Evolutionary conservation across 768 basidiomycete species (phyloP).

Genomic region (Leccinum pellstonianum): DNA sequence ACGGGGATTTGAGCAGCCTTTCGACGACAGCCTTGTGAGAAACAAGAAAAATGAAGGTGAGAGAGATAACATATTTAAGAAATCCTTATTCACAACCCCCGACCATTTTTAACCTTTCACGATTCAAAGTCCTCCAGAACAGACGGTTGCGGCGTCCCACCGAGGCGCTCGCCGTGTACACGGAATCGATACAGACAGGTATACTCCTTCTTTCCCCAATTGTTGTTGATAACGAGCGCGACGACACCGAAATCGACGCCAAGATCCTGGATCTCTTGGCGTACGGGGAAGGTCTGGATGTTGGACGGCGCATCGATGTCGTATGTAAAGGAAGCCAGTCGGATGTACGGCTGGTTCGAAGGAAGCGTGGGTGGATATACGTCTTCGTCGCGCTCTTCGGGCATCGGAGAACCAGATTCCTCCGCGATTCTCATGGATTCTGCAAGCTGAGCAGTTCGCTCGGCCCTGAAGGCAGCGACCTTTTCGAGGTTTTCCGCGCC

Average conservation of each 20-base stretch:
- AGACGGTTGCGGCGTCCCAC: conserved; percentile 39
- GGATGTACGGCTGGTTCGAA: conserved; percentile 48
- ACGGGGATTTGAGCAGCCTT: conserved; percentile 3
- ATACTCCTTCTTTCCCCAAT: conserved; percentile 82
- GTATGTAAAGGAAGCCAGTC: conserved; percentile 70
- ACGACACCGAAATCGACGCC: conserved; percentile 85
- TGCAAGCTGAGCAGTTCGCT: conserved; percentile 38
- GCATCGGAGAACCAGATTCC: conserved; percentile 23
- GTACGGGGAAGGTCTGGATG: conserved; percentile 80
- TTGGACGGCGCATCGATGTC: conserved; percentile 50
- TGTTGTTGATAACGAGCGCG: conserved; percentile 73
- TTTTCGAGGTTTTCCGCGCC: conserved; percentile 67
- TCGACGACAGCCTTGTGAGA: conserved; percentile 8
- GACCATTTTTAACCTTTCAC: conserved; percentile 4
- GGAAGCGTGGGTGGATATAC: conserved; percentile 51
- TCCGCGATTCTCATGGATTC: conserved; percentile 34
- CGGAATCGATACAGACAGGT: conserved; percentile 90
- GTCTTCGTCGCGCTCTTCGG: conserved; percentile 32
- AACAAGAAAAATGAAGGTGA: background rate
- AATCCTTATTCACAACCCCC: conserved; percentile 14
- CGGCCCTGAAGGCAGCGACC: conserved; percentile 53
- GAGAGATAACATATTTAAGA: background rate
- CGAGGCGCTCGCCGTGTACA: conserved; percentile 65
- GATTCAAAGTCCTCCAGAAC: conserved; percentile 20
- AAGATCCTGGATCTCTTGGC: conserved; percentile 61